Evolutionary conservation across 139 green algal genomes (phyloP), one percentile per base, ranked within the genome.

Genomic region (Coccomyxa sp.): DNA sequence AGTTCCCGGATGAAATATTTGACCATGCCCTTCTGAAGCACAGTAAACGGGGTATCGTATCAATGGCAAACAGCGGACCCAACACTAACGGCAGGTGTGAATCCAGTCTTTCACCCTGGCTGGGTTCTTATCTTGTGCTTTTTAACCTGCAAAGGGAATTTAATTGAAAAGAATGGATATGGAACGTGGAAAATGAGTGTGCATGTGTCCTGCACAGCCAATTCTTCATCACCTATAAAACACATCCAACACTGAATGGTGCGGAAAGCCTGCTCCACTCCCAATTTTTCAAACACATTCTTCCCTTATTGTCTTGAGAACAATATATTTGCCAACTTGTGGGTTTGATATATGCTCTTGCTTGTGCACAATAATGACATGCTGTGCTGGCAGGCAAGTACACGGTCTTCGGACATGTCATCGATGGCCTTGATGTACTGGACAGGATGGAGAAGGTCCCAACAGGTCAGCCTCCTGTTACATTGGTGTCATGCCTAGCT

Each of bases 191-290:
- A 51, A 51, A 51, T 51, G 38, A 51, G 38, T 51, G 38, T 51
- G 38, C n/a, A 45, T 78, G 27, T 38, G n/a, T 32, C 14, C 23
- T 78, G 74, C 30, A 81, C 71, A 92, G 86, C 83, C 95, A 98
- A 88, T 99, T 99, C 84, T 99, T 99, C 91, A 93, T 99, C 76
- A 95, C 91, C 0, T 99, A 98, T 90, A 97, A 94, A 78, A 94
- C 96, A 21, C 92, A 98, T n/a, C 79, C 90, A 0, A 94, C 98
- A 84, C 84, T 99, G 13, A 97, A 99, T 80, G 97, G 97, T 77
- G 93, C 91, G 86, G 84, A 58, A 45, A n/a, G 16, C 31, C 38
- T 51, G 38, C 38, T 51, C 38, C 3, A 51, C 3, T 51, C 38
- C 38, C 7, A 51, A 51, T 51, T 51, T 3, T 51, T 51, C 38